phyloP scores from a whole-genome alignment of 306 rosid genomes.

The Dryas alaskensis region DNA sequence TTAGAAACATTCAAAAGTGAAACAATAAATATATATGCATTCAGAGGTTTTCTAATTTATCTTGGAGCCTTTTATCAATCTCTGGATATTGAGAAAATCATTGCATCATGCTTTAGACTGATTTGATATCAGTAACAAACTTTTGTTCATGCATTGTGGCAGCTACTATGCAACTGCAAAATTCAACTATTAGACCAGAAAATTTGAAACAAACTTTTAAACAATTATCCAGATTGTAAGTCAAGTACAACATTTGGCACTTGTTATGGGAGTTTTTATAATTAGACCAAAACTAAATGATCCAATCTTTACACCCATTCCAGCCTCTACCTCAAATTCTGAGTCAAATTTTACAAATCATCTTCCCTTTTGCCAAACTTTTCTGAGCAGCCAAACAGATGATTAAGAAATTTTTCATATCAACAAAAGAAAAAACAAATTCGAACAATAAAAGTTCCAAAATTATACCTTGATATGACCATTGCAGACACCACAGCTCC shows the following conservation, averaged over 20 bases:
- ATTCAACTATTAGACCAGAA: not conserved
- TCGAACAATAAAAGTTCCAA: not conserved
- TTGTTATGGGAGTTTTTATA: not conserved
- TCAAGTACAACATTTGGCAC: not conserved
- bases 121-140: not conserved
- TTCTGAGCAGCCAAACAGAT: not conserved
- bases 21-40: not conserved
- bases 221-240: not conserved
- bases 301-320: not conserved
- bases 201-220: not conserved
- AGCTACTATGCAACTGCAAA: not conserved
- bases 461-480: constrained; percentile 68
- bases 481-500: constrained; percentile 52
- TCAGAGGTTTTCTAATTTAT: too few species aligned
- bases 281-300: not conserved
- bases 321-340: not conserved
- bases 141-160: too few species aligned
- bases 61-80: too few species aligned
- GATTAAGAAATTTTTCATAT: too few species aligned
- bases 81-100: not conserved
- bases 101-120: not conserved
- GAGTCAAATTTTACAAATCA: not conserved
- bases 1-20: not conserved
- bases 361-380: too few species aligned
- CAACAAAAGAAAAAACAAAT: not conserved